Evolutionary conservation across 768 basidiomycete species (phyloP).

Genomic region (Boletus reticuloceps): DNA sequence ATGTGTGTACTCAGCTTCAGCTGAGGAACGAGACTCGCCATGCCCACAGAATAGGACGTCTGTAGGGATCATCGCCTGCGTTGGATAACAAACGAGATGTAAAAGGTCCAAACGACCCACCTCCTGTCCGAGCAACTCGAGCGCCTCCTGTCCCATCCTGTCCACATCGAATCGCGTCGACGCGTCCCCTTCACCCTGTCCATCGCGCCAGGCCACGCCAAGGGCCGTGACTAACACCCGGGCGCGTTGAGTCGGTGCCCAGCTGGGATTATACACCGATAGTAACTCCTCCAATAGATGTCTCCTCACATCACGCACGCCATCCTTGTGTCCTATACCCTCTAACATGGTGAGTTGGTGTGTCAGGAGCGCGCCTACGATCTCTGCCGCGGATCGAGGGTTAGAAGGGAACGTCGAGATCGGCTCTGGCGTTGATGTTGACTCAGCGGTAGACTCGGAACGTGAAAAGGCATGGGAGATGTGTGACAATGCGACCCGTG

Average conservation of each 20-base stretch:
- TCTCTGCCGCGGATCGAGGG: slow-evolving; percentile 12
- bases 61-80: slow-evolving; percentile 8
- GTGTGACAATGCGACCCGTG: slow-evolving; percentile 46
- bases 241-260: slow-evolving; percentile 53
- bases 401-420: slow-evolving; percentile 18
- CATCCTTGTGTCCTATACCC: slow-evolving; percentile 36
- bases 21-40: background rate
- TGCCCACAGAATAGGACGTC: slow-evolving; percentile 27
- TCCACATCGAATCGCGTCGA: slow-evolving; percentile 29
- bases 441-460: background rate
- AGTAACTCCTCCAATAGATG: slow-evolving; percentile 52
- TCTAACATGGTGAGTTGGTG: slow-evolving; percentile 59
- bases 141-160: slow-evolving; percentile 40
- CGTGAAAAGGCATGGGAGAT: background rate
- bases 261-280: slow-evolving; percentile 43
- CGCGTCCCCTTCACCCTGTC: slow-evolving; percentile 18
- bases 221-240: slow-evolving; percentile 55
- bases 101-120: slow-evolving; percentile 33
- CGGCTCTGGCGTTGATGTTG: background rate
- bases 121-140: slow-evolving; percentile 39
- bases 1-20: too few species aligned
- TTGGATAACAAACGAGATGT: background rate
- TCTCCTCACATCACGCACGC: slow-evolving; percentile 37
- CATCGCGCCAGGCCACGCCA: slow-evolving; percentile 40
- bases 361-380: slow-evolving; percentile 58